Conservation (phyloP, 129 eudicot species). For the Tanacetum coccineum region DNA sequence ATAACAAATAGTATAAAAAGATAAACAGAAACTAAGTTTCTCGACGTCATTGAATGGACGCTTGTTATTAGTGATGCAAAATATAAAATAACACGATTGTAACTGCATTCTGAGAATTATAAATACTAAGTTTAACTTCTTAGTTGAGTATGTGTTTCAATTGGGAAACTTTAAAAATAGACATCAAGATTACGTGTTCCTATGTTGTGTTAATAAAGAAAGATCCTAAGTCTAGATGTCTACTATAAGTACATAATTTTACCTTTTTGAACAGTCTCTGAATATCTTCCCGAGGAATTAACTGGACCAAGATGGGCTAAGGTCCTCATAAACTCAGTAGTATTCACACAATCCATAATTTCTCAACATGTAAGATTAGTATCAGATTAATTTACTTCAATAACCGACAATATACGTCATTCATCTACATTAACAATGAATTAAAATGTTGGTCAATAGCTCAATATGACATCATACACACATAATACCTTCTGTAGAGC, state of each 20-base stretch:
- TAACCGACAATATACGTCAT: too few relatives aligned
- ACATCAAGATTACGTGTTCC: background rate
- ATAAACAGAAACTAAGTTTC: conserved; percentile 15
- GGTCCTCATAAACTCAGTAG: conserved; percentile 43
- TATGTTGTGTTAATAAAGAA: too few relatives aligned
- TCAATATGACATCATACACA: background rate
- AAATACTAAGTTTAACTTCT: conserved; percentile 37
- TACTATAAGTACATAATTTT: too few relatives aligned
- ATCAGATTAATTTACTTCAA: too few relatives aligned
- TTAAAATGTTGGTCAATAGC: too few relatives aligned
- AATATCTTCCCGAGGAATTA: conserved; percentile 49
- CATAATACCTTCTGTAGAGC: conserved; percentile 72
- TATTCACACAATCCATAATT: conserved; percentile 45
- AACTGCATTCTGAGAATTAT: conserved; percentile 23
- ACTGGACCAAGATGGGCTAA: conserved; percentile 61
- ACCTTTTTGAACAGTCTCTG: conserved; percentile 50
- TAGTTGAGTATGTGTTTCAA: conserved; percentile 33
- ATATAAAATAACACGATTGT: conserved; percentile 13
- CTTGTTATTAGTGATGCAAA: conserved; percentile 19
- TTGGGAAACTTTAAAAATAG: conserved; percentile 47
- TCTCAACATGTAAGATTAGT: conserved; percentile 72
- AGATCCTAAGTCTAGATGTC: too few relatives aligned
- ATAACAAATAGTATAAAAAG: conserved; percentile 31
- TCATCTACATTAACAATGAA: too few relatives aligned
- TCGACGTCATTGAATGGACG: conserved; percentile 22